Conservation (phyloP, 768 basidiomycete species). For the Cubamyces sp. region DNA sequence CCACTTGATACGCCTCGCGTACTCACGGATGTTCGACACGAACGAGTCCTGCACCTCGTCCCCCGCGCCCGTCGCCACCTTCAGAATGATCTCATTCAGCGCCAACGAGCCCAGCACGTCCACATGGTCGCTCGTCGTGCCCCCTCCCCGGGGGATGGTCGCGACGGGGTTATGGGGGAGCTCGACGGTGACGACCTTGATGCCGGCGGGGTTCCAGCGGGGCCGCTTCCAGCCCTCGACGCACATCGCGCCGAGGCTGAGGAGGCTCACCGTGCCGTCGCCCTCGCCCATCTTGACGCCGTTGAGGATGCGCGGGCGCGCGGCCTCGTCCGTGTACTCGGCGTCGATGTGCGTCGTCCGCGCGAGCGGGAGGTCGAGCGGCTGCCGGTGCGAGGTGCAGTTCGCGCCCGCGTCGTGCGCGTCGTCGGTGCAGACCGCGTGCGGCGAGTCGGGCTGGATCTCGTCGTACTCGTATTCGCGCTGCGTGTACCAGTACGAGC, state of each 20-base stretch:
- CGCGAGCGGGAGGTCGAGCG: slow-evolving; percentile 57
- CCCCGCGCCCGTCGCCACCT: slow-evolving; percentile 84
- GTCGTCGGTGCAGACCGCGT: slow-evolving; percentile 42
- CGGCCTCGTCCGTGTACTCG: slow-evolving; percentile 68
- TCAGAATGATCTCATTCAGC: slow-evolving; percentile 88
- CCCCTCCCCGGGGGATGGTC: slow-evolving; percentile 84
- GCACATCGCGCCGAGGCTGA: slow-evolving; percentile 95
- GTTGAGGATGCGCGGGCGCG: slow-evolving; percentile 68
- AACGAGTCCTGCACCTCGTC: slow-evolving; percentile 70
- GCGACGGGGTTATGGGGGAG: slow-evolving; percentile 77
- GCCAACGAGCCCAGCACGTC: slow-evolving; percentile 70
- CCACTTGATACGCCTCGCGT: slow-evolving; percentile 77
- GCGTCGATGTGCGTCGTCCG: slow-evolving; percentile 85
- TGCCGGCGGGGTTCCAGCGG: slow-evolving; percentile 92
- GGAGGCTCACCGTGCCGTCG: slow-evolving; percentile 87
- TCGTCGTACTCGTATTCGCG: slow-evolving; percentile 73
- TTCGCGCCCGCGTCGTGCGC: slow-evolving; percentile 34
- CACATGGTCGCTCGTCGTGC: slow-evolving; percentile 90
- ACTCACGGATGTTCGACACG: slow-evolving; percentile 80
- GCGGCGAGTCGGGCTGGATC: slow-evolving; percentile 46
- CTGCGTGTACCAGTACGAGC: slow-evolving; percentile 89
- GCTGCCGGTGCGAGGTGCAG: slow-evolving; percentile 49
- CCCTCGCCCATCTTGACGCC: slow-evolving; percentile 95
- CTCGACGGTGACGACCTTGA: slow-evolving; percentile 87
- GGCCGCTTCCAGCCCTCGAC: slow-evolving; percentile 90